Evolutionary conservation across 345 rosid species (phyloP).

Genomic region (Acer saccharum): DNA sequence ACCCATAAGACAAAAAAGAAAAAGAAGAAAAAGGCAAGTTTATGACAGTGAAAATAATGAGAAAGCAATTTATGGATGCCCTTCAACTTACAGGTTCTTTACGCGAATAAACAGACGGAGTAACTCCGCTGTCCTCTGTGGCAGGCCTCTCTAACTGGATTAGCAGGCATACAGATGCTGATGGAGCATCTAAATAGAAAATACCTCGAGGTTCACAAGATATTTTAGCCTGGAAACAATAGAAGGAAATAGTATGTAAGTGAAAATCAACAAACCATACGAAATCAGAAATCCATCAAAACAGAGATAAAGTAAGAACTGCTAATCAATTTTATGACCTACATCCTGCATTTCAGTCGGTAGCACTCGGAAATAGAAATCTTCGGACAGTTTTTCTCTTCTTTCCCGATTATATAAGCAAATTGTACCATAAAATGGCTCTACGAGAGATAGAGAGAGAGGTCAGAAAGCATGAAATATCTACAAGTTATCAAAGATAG

Average conservation of each 20-base stretch:
- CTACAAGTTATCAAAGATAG: slow-evolving; percentile 16
- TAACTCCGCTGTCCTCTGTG: slow-evolving; percentile 90
- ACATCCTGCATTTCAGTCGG: slow-evolving; percentile 88
- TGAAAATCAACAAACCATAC: slow-evolving; percentile 5
- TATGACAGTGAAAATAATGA: background rate
- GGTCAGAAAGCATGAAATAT: slow-evolving; percentile 28
- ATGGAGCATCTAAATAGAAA: slow-evolving; percentile 91
- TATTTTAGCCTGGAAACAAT: slow-evolving; percentile 54
- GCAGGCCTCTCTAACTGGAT: slow-evolving; percentile 95
- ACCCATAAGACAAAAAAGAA: slow-evolving; percentile 14
- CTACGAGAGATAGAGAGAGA: slow-evolving; percentile 49
- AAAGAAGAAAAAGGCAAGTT: background rate
- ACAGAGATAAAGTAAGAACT: background rate
- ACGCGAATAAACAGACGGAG: slow-evolving; percentile 96
- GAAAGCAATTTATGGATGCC: background rate
- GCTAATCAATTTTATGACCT: slow-evolving; percentile 35
- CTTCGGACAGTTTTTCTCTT: slow-evolving; percentile 93
- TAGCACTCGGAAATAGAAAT: slow-evolving; percentile 69
- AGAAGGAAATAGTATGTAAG: slow-evolving; percentile 11
- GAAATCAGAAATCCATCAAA: slow-evolving; percentile 1
- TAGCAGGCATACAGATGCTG: slow-evolving; percentile 83
- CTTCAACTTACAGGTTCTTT: slow-evolving; percentile 89
- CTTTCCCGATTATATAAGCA: slow-evolving; percentile 89
- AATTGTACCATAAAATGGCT: slow-evolving; percentile 94
- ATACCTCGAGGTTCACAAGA: slow-evolving; percentile 73